A percentile compares a stretch with the other conserved stretches of the same genome.
Conservation (phyloP, 2,329 filamentous ascomycete genomes). For the Penicillium sclerotiorum region DNA sequence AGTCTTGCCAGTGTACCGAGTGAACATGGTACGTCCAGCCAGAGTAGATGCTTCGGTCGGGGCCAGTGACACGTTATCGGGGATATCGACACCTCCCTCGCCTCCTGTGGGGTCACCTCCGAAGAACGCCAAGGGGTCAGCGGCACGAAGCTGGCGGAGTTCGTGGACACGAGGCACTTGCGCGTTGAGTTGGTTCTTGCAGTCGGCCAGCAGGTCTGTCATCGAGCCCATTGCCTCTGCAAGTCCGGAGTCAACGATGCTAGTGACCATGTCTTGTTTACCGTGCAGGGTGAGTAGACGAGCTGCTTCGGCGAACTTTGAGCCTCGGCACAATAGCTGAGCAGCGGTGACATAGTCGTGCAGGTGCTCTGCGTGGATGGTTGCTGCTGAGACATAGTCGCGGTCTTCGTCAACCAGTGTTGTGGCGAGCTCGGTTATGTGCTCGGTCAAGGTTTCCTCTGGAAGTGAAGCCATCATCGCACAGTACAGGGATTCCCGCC, state of each 20-base stretch:
- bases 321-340: constrained; percentile 81
- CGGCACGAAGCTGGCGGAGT: constrained; percentile 75
- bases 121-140: constrained; percentile 87
- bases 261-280: constrained; percentile 64
- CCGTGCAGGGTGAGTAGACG: constrained; percentile 68
- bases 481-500: constrained; percentile 86
- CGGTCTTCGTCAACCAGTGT: constrained; percentile 76
- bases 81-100: constrained; percentile 67
- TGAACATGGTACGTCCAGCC: constrained; percentile 82
- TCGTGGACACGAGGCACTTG: constrained; percentile 86
- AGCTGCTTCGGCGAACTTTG: constrained; percentile 85
- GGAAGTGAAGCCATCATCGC: constrained; percentile 71
- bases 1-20: constrained; percentile 75
- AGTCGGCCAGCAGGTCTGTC: constrained; percentile 92
- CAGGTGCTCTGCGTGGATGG: constrained; percentile 80
- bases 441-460: constrained; percentile 60
- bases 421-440: constrained; percentile 76
- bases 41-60: constrained; percentile 80
- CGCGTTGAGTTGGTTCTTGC: constrained; percentile 77
- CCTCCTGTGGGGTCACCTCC: constrained; percentile 69
- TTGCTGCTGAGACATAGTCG: constrained; percentile 78
- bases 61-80: constrained; percentile 90
- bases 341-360: constrained; percentile 70
- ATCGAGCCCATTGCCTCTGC: constrained; percentile 78
- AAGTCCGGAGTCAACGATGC: constrained; percentile 75